These are phyloP conservation scores for Albugo laibachii DNA, from an alignment of 352 stramenopile genomes.

Conservation along the genomic window DNA sequence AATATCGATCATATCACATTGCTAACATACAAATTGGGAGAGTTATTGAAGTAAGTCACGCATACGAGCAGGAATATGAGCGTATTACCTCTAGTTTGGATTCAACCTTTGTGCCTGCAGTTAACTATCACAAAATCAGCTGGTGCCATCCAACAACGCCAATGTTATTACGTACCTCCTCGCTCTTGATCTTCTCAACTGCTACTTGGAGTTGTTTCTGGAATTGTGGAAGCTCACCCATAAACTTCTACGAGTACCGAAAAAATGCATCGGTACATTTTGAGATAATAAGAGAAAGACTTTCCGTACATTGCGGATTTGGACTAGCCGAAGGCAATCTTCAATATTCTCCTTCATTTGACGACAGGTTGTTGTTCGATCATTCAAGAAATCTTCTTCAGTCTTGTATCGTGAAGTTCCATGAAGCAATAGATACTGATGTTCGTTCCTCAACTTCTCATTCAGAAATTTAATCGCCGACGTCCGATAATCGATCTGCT, in stretches of 20 bases:
- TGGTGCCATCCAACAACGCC: background rate
- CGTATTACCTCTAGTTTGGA: slow-evolving; percentile 37
- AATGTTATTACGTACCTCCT: slow-evolving; percentile 19
- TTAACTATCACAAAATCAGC: background rate
- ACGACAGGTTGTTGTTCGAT: slow-evolving; percentile 21
- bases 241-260: slow-evolving; percentile 31
- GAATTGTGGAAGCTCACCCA: slow-evolving; percentile 25
- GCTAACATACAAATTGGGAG: slow-evolving; percentile 11
- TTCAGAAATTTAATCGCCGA: slow-evolving; percentile 41
- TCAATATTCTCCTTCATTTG: slow-evolving; percentile 33
- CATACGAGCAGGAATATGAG: background rate
- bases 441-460: slow-evolving; percentile 25
- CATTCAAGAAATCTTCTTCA: slow-evolving; percentile 24
- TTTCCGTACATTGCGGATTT: slow-evolving; percentile 38
- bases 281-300: background rate
- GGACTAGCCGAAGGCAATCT: slow-evolving; percentile 44
- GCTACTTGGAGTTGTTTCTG: slow-evolving; percentile 26
- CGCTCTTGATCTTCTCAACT: slow-evolving; percentile 32
- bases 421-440: slow-evolving; percentile 32
- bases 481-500: slow-evolving; percentile 67
- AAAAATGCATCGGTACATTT: slow-evolving; percentile 1
- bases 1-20: slow-evolving; percentile 72
- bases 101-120: slow-evolving; percentile 37
- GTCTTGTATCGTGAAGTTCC: slow-evolving; percentile 26
- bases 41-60: background rate